Evolutionary conservation across 2,329 filamentous ascomycete species (phyloP).

Genomic region (Sporothrix dimorphospora): DNA sequence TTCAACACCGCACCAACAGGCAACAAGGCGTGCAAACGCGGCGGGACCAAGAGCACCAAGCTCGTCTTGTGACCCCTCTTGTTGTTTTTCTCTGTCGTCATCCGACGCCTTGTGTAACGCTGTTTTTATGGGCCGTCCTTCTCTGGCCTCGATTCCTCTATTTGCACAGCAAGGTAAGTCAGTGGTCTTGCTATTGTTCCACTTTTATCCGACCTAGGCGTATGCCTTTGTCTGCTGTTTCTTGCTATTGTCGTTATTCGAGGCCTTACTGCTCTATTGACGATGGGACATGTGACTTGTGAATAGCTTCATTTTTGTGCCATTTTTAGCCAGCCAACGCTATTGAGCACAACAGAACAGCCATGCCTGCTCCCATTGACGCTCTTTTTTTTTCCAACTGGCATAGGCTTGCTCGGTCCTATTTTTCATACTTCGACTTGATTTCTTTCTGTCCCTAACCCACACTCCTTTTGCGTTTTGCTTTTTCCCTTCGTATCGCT

Average conservation of each 20-base stretch:
- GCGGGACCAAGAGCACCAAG: neutral
- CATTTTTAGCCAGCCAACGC: neutral
- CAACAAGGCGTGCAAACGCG: neutral
- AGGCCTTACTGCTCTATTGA: constrained; percentile 24
- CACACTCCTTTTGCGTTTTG: neutral
- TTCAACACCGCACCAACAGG: neutral
- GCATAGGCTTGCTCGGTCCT: neutral
- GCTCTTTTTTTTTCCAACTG: neutral
- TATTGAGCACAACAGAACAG: neutral
- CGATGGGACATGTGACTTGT: neutral
- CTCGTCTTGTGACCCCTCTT: neutral
- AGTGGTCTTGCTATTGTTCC: constrained; percentile 26
- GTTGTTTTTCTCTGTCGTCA: neutral
- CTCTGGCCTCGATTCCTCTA: neutral
- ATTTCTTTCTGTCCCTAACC: neutral
- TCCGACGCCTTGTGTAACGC: neutral
- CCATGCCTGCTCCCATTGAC: neutral
- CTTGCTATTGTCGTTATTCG: constrained; percentile 24
- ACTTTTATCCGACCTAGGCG: constrained; percentile 21
- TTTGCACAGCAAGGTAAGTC: neutral
- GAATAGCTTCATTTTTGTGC: constrained; percentile 20
- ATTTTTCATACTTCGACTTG: neutral
- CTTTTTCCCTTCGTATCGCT: neutral
- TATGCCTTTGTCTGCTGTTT: neutral
- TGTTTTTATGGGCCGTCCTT: neutral